Conservation (phyloP, 805 yeast species). For the Saturnispora galanensis region DNA sequence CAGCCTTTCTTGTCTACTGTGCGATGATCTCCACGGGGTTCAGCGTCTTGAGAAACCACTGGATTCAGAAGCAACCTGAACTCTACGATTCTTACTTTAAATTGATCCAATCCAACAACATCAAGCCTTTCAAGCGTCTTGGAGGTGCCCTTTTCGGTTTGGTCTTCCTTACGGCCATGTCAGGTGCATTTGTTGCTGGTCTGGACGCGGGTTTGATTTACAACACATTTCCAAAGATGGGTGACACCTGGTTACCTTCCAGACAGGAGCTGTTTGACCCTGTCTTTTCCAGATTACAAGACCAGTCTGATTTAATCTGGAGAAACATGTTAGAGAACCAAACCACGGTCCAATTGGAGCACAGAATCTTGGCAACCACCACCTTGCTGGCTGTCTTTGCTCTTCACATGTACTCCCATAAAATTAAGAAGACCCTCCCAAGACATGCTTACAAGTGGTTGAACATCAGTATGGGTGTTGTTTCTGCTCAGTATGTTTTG, state of each 20-base stretch:
- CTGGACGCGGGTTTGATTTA: conserved; percentile 95
- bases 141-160: conserved; percentile 52
- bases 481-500: conserved; percentile 67
- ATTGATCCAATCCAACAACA: conserved; percentile 50
- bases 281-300: conserved; percentile 55
- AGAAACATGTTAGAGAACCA: conserved; percentile 93
- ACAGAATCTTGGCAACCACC: conserved; percentile 73
- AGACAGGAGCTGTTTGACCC: conserved; percentile 69
- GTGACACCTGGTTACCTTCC: conserved; percentile 70
- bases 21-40: conserved; percentile 89
- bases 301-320: conserved; percentile 74
- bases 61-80: conserved; percentile 57
- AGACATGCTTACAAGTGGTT: conserved; percentile 44
- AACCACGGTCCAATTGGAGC: conserved; percentile 87
- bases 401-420: conserved; percentile 57
- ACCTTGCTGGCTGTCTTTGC: conserved; percentile 66
- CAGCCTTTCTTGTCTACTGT: conserved; percentile 79
- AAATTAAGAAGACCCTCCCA: conserved; percentile 48
- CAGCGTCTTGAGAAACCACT: conserved; percentile 66
- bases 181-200: conserved; percentile 98
- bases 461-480: conserved; percentile 74
- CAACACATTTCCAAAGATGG: conserved; percentile 96
- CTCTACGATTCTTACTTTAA: conserved; percentile 44
- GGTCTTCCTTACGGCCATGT: conserved; percentile 85
- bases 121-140: conserved; percentile 46